Evolutionary conservation across 2,329 filamentous ascomycete genomes (phyloP).

Genomic region (Sporothrix inflata): DNA sequence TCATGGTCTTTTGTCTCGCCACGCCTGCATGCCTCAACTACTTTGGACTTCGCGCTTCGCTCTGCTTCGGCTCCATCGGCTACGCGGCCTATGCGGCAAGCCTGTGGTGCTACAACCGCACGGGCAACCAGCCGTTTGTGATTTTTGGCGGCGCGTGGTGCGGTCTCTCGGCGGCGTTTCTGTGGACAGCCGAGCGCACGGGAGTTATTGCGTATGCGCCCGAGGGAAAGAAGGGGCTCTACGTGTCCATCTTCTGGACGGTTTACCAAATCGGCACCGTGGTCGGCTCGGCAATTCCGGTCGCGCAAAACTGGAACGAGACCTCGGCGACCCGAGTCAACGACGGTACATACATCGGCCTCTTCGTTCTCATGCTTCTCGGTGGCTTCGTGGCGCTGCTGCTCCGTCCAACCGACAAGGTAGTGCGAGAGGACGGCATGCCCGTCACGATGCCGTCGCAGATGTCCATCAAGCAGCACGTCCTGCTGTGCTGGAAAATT

Average conservation of each 20-base stretch:
- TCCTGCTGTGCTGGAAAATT: not conserved
- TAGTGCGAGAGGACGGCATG: not conserved
- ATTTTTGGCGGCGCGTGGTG: not conserved
- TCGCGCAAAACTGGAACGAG: not conserved
- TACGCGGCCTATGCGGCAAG: not conserved
- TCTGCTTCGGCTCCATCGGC: not conserved
- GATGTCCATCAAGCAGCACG: not conserved
- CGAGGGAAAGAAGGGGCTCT: not conserved
- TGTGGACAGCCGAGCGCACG: not conserved
- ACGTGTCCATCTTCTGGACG: not conserved
- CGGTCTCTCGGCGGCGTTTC: not conserved
- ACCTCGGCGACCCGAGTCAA: not conserved
- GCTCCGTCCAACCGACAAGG: not conserved
- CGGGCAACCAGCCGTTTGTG: not conserved
- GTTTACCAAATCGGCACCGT: not conserved
- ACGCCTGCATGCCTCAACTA: not conserved
- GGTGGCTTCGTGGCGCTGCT: not conserved
- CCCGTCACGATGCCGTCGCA: not conserved
- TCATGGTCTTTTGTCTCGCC: not conserved
- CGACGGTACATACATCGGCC: not conserved
- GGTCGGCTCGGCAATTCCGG: not conserved
- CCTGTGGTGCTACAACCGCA: not conserved
- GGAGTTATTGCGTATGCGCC: not conserved
- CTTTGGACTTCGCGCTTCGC: not conserved
- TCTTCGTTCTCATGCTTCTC: not conserved